Evolutionary conservation across 2,329 filamentous ascomycete species (phyloP).

Genomic region (Apiospora hydei): DNA sequence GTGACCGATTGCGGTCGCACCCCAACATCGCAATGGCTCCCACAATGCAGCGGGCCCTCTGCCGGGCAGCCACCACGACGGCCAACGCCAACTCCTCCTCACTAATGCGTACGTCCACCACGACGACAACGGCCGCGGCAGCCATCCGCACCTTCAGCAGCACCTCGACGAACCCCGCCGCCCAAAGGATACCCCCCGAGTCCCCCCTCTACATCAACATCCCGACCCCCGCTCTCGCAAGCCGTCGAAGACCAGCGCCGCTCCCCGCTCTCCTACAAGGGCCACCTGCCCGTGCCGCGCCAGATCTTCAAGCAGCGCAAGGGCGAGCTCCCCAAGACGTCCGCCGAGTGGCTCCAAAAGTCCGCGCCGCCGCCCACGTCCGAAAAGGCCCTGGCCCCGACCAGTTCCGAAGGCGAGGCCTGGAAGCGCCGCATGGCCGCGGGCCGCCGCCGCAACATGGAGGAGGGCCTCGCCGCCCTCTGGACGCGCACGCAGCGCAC

Average conservation of each 20-base stretch:
- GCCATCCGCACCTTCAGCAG: too few species aligned
- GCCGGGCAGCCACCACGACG: conserved; percentile 35
- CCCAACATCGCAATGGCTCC: background rate
- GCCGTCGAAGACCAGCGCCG: conserved; percentile 46
- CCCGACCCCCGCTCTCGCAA: conserved; percentile 76
- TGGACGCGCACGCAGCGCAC: conserved; percentile 66
- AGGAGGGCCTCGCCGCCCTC: conserved; percentile 73
- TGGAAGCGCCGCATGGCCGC: conserved; percentile 81
- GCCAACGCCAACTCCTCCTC: too few species aligned
- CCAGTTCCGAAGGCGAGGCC: conserved; percentile 49
- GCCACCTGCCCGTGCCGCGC: conserved; percentile 83
- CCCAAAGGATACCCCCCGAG: conserved; percentile 73
- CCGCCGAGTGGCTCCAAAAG: conserved; percentile 64
- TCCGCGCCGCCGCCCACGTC: conserved; percentile 63
- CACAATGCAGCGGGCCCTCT: conserved; percentile 5
- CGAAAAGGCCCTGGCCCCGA: conserved; percentile 44
- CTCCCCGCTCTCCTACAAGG: conserved; percentile 63
- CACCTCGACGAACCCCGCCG: conserved; percentile 45
- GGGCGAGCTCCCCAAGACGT: conserved; percentile 64
- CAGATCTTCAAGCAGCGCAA: conserved; percentile 72
- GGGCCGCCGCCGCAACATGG: conserved; percentile 73
- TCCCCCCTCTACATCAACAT: conserved; percentile 88
- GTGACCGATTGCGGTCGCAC: conserved; percentile 1
- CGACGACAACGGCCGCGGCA: too few species aligned
- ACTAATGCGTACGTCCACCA: too few species aligned